These are phyloP conservation scores for Hypoxylon sp. DNA, from an alignment of 2,329 filamentous ascomycete species.

Conservation along the genomic window DNA sequence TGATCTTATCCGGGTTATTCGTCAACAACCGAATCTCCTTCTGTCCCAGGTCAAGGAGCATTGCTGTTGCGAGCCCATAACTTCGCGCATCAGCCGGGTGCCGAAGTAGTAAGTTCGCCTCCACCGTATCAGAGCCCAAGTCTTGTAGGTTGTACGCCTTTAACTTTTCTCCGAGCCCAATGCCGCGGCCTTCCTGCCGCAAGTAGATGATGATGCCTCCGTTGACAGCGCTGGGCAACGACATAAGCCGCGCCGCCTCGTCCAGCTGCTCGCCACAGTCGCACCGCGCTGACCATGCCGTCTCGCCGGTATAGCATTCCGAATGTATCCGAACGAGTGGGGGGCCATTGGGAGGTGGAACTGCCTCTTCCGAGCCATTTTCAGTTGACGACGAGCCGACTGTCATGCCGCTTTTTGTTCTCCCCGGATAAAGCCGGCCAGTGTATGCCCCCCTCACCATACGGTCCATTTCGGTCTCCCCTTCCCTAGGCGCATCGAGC, in stretches of 20 bases:
- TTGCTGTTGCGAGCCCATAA: conserved; percentile 96
- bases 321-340: conserved; percentile 96
- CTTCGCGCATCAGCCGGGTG: conserved; percentile 96
- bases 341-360: conserved; percentile 54
- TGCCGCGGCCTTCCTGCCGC: conserved; percentile 94
- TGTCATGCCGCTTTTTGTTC: conserved; percentile 79
- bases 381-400: conserved; percentile 53
- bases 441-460: conserved; percentile 96
- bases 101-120: conserved; percentile 90
- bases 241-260: conserved; percentile 95
- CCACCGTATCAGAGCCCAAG: conserved; percentile 95
- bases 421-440: conserved; percentile 87
- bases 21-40: conserved; percentile 85
- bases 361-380: conserved; percentile 33
- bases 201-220: conserved; percentile 97
- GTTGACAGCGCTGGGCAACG: conserved; percentile 71
- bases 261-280: conserved; percentile 98
- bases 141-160: conserved; percentile 99
- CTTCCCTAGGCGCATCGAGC: conserved; percentile 78
- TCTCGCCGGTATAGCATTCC: conserved; percentile 98
- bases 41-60: conserved; percentile 88
- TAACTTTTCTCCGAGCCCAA: conserved; percentile 93
- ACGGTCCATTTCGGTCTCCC: conserved; percentile 88
- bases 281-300: conserved; percentile 96
- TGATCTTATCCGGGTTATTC: conserved; percentile 97